Evolutionary conservation across 148 eudicot species (phyloP).

Genomic region (Nyssa sinensis): DNA sequence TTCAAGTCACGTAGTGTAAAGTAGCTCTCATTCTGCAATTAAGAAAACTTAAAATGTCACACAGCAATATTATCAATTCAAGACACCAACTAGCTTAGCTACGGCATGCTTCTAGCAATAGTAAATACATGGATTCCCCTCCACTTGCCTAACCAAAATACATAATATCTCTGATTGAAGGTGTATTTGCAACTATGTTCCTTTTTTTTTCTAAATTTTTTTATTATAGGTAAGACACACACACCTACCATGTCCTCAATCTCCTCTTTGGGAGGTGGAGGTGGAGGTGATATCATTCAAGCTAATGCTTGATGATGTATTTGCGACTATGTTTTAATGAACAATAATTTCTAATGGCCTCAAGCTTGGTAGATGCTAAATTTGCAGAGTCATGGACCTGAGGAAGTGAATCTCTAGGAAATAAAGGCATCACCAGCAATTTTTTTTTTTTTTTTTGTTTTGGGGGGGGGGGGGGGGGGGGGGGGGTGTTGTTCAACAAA

Average conservation of each 20-base stretch:
- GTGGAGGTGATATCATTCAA: too few species aligned
- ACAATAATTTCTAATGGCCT: background rate
- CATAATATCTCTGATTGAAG: background rate
- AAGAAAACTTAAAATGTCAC: conserved; percentile 12
- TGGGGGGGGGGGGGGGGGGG: too few species aligned
- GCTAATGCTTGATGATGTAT: too few species aligned
- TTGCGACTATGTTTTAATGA: background rate
- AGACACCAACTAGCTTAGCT: background rate
- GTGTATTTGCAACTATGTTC: background rate
- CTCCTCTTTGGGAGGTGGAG: too few species aligned
- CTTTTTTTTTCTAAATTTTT: too few species aligned
- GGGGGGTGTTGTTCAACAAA: too few species aligned
- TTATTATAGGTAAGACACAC: too few species aligned
- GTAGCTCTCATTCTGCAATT: conserved; percentile 72
- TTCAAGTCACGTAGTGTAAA: conserved; percentile 80
- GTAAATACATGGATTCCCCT: background rate
- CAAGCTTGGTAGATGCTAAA: background rate
- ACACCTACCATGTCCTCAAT: too few species aligned
- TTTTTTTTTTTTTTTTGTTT: too few species aligned
- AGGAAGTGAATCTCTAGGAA: background rate
- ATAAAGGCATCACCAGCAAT: background rate
- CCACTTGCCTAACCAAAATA: too few species aligned
- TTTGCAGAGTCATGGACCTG: background rate
- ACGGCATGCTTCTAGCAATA: background rate
- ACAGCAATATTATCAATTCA: background rate